phyloP scores from a whole-genome alignment of 2,329 filamentous ascomycete species.

The Cladophialophora exuberans region DNA sequence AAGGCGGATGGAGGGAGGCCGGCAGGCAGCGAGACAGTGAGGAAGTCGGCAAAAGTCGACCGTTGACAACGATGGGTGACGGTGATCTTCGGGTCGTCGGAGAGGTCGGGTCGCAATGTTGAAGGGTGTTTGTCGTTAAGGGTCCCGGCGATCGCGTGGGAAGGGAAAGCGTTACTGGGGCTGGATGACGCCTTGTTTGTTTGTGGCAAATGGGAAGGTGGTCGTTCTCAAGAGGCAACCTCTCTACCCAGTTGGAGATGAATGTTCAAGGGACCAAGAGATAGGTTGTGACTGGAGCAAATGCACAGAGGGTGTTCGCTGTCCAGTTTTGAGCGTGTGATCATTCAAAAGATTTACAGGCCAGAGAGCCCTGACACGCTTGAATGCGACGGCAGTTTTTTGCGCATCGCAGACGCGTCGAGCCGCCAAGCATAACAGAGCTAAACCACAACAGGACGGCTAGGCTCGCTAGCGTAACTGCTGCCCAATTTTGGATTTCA shows the following conservation, averaged over 20 bases:
- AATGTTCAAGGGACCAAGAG: too few species aligned
- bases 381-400: too few species aligned
- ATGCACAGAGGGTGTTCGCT: neutral
- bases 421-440: neutral
- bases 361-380: neutral
- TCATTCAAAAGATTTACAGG: neutral
- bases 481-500: too few species aligned
- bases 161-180: constrained; percentile 3
- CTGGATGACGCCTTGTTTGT: constrained; percentile 11
- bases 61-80: neutral
- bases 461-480: too few species aligned
- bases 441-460: neutral
- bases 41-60: constrained; percentile 1
- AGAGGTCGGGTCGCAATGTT: constrained; percentile 11
- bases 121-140: constrained; percentile 2
- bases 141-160: constrained; percentile 12
- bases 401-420: neutral
- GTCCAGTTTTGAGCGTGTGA: constrained; percentile 6
- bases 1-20: neutral
- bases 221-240: neutral
- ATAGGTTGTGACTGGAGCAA: neutral
- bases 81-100: constrained; percentile 13
- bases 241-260: too few species aligned
- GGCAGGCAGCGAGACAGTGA: neutral
- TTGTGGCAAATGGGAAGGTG: constrained; percentile 18